phyloP scores from a whole-genome alignment of 768 basidiomycete species.

The Tremella yokohamensis region DNA sequence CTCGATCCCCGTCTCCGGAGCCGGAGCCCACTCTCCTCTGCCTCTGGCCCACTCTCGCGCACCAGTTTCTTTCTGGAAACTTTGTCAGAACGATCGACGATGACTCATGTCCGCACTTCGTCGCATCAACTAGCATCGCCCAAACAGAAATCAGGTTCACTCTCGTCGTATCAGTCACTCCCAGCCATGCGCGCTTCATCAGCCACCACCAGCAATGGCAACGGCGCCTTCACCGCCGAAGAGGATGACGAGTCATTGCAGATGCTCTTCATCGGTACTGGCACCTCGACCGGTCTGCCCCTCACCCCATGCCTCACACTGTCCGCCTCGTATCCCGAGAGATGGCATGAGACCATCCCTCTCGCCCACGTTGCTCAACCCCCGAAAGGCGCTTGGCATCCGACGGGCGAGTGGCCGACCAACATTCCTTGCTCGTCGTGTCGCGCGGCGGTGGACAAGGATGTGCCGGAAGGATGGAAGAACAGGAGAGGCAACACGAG shows the following conservation, averaged over 20 bases:
- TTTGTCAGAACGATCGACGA: too few species aligned
- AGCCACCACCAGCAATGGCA: conserved; percentile 7
- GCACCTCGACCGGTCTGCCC: conserved; percentile 71
- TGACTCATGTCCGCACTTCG: conserved; percentile 4
- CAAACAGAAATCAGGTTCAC: not conserved
- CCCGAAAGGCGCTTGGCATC: conserved; percentile 31
- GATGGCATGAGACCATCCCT: conserved; percentile 24
- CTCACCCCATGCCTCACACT: conserved; percentile 67
- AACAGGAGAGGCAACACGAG: conserved; percentile 83
- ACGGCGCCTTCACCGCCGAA: too few species aligned
- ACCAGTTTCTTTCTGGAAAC: too few species aligned
- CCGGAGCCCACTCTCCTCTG: too few species aligned
- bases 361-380: conserved; percentile 60
- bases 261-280: conserved; percentile 78
- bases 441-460: conserved; percentile 55
- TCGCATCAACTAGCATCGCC: conserved; percentile 1
- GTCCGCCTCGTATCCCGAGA: conserved; percentile 39
- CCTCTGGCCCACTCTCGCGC: too few species aligned
- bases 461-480: conserved; percentile 66
- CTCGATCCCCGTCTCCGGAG: too few species aligned
- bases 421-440: conserved; percentile 50
- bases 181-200: conserved; percentile 7
- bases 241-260: conserved; percentile 52
- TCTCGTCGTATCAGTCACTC: not conserved
- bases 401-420: conserved; percentile 29